Percentiles rank a stretch among this genome's conserved stretches.
Evolutionary conservation across 352 stramenopile species (phyloP).

Genomic region (Elongisporangium undulatum): DNA sequence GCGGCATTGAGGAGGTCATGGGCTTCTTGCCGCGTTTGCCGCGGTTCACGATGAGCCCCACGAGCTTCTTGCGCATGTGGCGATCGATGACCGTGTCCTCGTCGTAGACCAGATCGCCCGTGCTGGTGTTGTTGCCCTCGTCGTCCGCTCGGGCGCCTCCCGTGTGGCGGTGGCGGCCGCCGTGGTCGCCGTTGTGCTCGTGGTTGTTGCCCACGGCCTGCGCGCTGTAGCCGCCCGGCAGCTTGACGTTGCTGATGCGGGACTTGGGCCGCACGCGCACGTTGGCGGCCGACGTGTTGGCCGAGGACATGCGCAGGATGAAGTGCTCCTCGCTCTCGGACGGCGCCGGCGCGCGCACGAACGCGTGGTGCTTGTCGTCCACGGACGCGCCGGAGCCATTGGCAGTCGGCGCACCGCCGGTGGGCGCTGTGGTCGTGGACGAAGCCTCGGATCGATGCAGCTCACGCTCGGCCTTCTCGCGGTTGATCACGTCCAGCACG

Average conservation of each 20-base stretch:
- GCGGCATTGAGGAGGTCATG: constrained; percentile 2
- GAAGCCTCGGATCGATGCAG: constrained; percentile 66
- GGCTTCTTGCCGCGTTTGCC: constrained; percentile 69
- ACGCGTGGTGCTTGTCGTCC: constrained; percentile 30
- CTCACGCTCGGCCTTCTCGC: constrained; percentile 76
- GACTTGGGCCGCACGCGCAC: constrained; percentile 77
- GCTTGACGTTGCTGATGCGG: constrained; percentile 18
- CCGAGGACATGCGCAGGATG: constrained; percentile 75
- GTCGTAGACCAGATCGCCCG: constrained; percentile 23
- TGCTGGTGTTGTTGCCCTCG: constrained; percentile 16
- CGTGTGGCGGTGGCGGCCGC: constrained; percentile 13
- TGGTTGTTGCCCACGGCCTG: constrained; percentile 3
- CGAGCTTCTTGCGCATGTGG: constrained; percentile 79
- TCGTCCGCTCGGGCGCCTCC: constrained; percentile 14
- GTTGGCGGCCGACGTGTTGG: constrained; percentile 60
- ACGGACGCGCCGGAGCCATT: constrained; percentile 8
- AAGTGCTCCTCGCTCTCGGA: constrained; percentile 82
- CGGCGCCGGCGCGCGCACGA: constrained; percentile 47
- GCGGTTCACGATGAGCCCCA: constrained; percentile 75
- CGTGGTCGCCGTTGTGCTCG: constrained; percentile 10
- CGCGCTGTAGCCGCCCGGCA: neutral
- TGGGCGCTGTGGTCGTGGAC: constrained; percentile 11
- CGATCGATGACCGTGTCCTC: constrained; percentile 75
- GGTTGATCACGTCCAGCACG: constrained; percentile 80
- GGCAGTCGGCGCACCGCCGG: constrained; percentile 16